phyloP scores from a whole-genome alignment of 768 basidiomycete genomes.

The Suillus spraguei region DNA sequence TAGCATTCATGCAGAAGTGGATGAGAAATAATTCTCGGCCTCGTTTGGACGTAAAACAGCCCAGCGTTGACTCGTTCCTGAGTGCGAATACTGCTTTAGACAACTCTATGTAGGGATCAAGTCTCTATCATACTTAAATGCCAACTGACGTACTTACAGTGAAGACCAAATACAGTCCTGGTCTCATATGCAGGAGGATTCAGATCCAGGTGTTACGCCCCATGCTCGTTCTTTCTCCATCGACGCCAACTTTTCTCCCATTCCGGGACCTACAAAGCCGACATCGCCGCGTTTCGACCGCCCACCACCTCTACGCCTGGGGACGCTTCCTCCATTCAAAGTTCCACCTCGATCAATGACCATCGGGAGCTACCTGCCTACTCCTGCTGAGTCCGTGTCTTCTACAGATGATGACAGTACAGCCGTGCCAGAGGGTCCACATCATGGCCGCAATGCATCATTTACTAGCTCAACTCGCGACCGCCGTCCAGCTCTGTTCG shows the following conservation, averaged over 20 bases:
- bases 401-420: constrained; percentile 48
- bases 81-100: constrained; percentile 44
- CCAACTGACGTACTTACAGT: constrained; percentile 24
- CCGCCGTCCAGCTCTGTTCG: constrained; percentile 41
- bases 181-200: constrained; percentile 42
- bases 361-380: constrained; percentile 56
- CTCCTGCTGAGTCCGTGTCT: constrained; percentile 56
- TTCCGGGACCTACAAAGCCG: constrained; percentile 28
- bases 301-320: constrained; percentile 52
- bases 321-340: constrained; percentile 44
- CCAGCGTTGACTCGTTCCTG: constrained; percentile 52
- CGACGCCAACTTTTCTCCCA: constrained; percentile 58
- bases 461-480: constrained; percentile 43
- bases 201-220: constrained; percentile 42
- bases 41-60: constrained; percentile 34
- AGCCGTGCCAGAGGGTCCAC: constrained; percentile 26
- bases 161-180: constrained; percentile 48
- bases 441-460: constrained; percentile 55
- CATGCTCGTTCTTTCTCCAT: constrained; percentile 64
- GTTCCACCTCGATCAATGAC: constrained; percentile 50
- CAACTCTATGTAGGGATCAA: constrained; percentile 28
- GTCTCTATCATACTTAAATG: constrained; percentile 6
- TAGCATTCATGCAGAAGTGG: constrained; percentile 73
- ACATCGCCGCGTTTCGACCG: constrained; percentile 35
- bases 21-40: constrained; percentile 53